Evolutionary conservation across 163 green algal species (phyloP).

Genomic region (Chlorella variabilis): DNA sequence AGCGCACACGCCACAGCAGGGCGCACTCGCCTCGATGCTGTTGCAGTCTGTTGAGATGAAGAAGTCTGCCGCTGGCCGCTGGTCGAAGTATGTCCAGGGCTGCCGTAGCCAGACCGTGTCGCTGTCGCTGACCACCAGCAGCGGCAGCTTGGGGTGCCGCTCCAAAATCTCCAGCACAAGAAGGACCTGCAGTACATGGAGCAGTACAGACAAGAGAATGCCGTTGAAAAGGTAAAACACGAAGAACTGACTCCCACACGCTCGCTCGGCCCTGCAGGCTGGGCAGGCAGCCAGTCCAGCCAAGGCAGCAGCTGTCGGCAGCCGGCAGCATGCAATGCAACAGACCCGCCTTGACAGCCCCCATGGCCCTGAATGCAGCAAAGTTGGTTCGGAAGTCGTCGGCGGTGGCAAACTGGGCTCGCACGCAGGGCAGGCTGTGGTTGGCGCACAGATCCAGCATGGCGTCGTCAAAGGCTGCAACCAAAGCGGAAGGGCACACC

Average conservation of each 20-base stretch:
- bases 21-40: not conserved
- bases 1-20: not conserved
- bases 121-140: conserved; percentile 18
- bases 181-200: not conserved
- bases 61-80: conserved; percentile 12
- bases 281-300: too few relatives aligned
- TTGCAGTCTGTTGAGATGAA: conserved; percentile 30
- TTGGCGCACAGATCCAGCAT: not conserved
- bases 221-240: too few relatives aligned
- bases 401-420: not conserved
- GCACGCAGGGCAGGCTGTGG: not conserved
- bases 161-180: conserved; percentile 12
- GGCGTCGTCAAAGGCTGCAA: conserved; percentile 12
- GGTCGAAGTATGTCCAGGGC: not conserved
- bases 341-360: not conserved
- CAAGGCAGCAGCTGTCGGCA: too few relatives aligned
- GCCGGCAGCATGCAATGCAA: too few relatives aligned
- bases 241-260: too few relatives aligned
- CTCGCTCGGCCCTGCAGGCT: too few relatives aligned
- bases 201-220: not conserved
- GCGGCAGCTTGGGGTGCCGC: conserved; percentile 1
- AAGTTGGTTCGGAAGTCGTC: not conserved
- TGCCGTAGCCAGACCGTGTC: conserved; percentile 3
- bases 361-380: conserved; percentile 6
- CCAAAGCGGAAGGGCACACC: not conserved